Percentiles rank a stretch among this genome's conserved stretches.
phyloP scores from a whole-genome alignment of 306 rosid genomes.

The Mimosa bimucronata region DNA sequence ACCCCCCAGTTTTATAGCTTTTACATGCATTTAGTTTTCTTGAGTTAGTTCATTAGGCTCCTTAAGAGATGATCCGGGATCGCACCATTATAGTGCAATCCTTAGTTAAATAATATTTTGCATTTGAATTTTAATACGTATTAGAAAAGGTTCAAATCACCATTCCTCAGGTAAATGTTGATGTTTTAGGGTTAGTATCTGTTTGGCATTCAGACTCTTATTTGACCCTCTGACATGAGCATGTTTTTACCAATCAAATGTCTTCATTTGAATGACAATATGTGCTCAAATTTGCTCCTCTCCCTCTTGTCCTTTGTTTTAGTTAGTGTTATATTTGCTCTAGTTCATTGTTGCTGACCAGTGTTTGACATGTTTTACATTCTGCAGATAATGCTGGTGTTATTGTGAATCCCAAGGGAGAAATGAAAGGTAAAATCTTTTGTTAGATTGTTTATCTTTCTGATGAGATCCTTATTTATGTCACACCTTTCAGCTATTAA shows the following conservation, averaged over 20 bases:
- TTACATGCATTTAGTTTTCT: no score
- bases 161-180: not conserved
- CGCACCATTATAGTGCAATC: no score
- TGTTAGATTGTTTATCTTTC: not conserved
- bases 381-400: conserved; percentile 90
- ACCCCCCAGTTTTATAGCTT: no score
- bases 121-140: no score
- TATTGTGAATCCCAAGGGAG: conserved; percentile 89
- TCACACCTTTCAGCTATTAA: not conserved
- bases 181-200: not conserved
- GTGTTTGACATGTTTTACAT: not conserved
- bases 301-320: not conserved
- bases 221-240: not conserved
- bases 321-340: not conserved
- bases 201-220: not conserved
- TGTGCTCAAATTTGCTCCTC: not conserved
- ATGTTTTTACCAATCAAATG: not conserved
- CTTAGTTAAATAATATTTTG: no score
- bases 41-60: no score
- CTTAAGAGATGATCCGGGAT: no score
- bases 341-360: not conserved
- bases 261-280: not conserved
- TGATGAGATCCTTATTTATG: not conserved
- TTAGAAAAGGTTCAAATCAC: no score
- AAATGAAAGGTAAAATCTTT: conserved; percentile 70